phyloP scores from a whole-genome alignment of 768 basidiomycete genomes.

The Grammothele lineata region DNA sequence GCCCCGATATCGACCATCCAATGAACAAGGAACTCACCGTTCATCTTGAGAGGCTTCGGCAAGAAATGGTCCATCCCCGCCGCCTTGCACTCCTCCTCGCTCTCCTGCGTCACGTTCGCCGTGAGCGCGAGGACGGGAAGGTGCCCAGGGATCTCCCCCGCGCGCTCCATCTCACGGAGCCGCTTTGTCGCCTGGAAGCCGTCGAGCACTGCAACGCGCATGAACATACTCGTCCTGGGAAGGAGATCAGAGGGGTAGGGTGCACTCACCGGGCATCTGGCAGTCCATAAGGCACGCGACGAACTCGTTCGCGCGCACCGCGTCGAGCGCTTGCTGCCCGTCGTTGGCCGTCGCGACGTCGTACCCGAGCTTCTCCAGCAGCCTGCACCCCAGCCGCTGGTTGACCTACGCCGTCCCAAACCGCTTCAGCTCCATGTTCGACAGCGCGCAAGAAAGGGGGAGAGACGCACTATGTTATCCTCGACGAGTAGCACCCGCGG shows the following conservation, averaged over 20 bases:
- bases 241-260: neutral
- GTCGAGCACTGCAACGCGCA: conserved; percentile 19
- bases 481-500: conserved; percentile 22
- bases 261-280: conserved; percentile 20
- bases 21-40: conserved; percentile 18
- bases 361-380: conserved; percentile 25
- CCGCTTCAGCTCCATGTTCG: too few relatives aligned
- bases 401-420: conserved; percentile 20
- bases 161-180: conserved; percentile 22
- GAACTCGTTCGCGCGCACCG: conserved; percentile 11
- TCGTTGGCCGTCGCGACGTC: conserved; percentile 22
- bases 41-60: conserved; percentile 25
- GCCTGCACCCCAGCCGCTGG: conserved; percentile 23
- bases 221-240: neutral
- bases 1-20: too few relatives aligned
- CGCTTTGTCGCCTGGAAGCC: conserved; percentile 23
- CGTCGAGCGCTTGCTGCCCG: conserved; percentile 23
- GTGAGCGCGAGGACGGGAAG: conserved; percentile 27
- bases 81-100: conserved; percentile 22
- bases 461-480: conserved; percentile 21
- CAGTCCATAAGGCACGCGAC: conserved; percentile 27
- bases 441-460: too few relatives aligned
- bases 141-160: conserved; percentile 18
- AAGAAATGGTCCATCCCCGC: conserved; percentile 28
- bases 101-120: conserved; percentile 26